Conservation (phyloP, 352 stramenopile genomes). For the Phytophthora niederhauseri region DNA sequence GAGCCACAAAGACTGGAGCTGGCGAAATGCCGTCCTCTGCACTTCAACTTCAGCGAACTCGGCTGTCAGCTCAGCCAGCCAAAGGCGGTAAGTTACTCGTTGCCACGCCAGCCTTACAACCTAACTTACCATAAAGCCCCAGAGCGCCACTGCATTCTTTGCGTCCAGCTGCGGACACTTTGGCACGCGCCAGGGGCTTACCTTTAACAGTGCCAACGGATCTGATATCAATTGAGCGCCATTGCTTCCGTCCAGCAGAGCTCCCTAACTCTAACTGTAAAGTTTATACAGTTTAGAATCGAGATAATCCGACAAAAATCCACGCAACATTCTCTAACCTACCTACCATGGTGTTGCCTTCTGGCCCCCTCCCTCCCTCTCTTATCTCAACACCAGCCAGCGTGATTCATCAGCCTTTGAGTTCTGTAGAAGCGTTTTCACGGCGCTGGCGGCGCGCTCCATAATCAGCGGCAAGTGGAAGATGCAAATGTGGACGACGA, state of each 20-base stretch:
- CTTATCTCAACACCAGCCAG: conserved; percentile 13
- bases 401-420: background rate
- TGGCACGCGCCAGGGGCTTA: conserved; percentile 5
- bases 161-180: conserved; percentile 34
- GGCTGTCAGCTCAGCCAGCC: conserved; percentile 6
- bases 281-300: no score
- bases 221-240: conserved; percentile 5
- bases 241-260: background rate
- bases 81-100: background rate
- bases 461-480: conserved; percentile 32
- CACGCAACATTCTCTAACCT: background rate
- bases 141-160: conserved; percentile 2
- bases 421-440: conserved; percentile 33
- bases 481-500: conserved; percentile 9
- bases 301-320: background rate
- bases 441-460: background rate
- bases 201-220: conserved; percentile 16
- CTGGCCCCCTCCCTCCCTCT: background rate
- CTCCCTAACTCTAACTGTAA: background rate
- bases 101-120: background rate
- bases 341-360: no score
- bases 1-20: background rate
- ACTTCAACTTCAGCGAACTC: conserved; percentile 30
- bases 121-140: background rate
- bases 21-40: conserved; percentile 25